A percentile compares a stretch with the other conserved stretches of the same genome.
Conservation (phyloP, 345 rosid species). For the Bretschneidera sinensis region DNA sequence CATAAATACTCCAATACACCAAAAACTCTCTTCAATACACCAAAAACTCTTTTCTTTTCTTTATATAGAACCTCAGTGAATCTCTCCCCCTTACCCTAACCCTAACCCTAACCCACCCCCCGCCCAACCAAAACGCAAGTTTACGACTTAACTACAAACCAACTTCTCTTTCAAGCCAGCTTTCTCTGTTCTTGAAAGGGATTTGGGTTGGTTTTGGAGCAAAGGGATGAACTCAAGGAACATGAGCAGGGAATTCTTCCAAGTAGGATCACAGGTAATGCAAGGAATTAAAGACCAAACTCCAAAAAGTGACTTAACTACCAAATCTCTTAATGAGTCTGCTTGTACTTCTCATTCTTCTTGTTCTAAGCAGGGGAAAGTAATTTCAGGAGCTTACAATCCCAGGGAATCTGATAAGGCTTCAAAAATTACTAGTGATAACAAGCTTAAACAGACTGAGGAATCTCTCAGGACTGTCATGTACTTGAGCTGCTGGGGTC, state of each 20-base stretch:
- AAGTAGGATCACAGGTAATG: constrained; percentile 18
- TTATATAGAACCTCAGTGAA: too few relatives aligned
- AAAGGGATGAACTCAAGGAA: constrained; percentile 18
- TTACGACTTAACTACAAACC: background rate
- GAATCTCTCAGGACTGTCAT: constrained; percentile 42
- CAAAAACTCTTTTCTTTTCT: too few relatives aligned
- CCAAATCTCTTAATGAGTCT: constrained; percentile 2
- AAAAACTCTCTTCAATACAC: too few relatives aligned
- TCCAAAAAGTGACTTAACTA: constrained; percentile 6
- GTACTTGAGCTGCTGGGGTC: too few relatives aligned
- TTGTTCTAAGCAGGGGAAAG: constrained; percentile 21
- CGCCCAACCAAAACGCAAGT: too few relatives aligned
- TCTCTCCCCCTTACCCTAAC: too few relatives aligned
- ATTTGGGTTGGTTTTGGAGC: too few relatives aligned
- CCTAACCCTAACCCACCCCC: too few relatives aligned
- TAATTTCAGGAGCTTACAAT: constrained; percentile 14
- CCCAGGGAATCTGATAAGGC: constrained; percentile 2
- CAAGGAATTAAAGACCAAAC: constrained; percentile 16
- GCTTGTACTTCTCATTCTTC: background rate
- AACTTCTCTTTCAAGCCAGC: background rate
- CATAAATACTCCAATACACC: too few relatives aligned
- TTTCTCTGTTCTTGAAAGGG: background rate
- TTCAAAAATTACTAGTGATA: constrained; percentile 4
- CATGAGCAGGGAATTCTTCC: constrained; percentile 23
- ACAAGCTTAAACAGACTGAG: constrained; percentile 30